Evolutionary conservation across 2,329 filamentous ascomycete genomes (phyloP).

Genomic region (Plenodomus biglobosus): DNA sequence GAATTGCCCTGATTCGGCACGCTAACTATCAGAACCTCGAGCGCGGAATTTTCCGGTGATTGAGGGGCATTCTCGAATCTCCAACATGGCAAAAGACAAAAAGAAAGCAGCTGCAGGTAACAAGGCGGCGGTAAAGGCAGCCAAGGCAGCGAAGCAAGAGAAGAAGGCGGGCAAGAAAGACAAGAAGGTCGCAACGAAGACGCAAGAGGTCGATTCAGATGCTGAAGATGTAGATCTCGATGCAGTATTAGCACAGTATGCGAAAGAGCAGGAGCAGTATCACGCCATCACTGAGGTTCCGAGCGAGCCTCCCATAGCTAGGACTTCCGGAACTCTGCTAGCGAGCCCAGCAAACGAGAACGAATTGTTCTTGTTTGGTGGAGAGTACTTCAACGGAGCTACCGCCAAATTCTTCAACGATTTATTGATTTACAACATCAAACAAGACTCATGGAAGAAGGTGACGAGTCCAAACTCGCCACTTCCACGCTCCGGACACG

Average conservation of each 20-base stretch:
- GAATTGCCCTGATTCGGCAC: neutral
- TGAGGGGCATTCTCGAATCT: slow-evolving; percentile 15
- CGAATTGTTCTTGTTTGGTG: slow-evolving; percentile 88
- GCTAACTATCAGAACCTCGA: neutral
- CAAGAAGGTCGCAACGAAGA: slow-evolving; percentile 75
- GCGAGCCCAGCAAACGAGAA: slow-evolving; percentile 84
- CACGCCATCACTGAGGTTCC: slow-evolving; percentile 86
- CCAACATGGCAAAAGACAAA: slow-evolving; percentile 56
- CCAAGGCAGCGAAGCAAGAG: slow-evolving; percentile 71
- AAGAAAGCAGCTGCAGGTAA: slow-evolving; percentile 51
- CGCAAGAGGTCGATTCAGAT: slow-evolving; percentile 78
- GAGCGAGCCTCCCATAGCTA: slow-evolving; percentile 70
- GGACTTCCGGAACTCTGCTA: slow-evolving; percentile 78
- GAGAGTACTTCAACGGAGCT: slow-evolving; percentile 93
- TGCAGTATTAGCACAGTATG: slow-evolving; percentile 88
- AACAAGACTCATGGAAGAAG: slow-evolving; percentile 84
- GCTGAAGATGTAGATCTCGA: slow-evolving; percentile 92
- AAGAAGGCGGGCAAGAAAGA: slow-evolving; percentile 76
- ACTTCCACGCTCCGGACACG: slow-evolving; percentile 86
- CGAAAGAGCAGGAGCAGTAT: slow-evolving; percentile 87
- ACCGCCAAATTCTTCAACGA: slow-evolving; percentile 73
- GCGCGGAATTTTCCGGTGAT: slow-evolving; percentile 20
- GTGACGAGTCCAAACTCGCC: slow-evolving; percentile 91
- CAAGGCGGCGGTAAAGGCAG: slow-evolving; percentile 55
- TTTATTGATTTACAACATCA: slow-evolving; percentile 70